phyloP scores from a whole-genome alignment of 345 rosid genomes.

The Psidium friedrichsthalianum region DNA sequence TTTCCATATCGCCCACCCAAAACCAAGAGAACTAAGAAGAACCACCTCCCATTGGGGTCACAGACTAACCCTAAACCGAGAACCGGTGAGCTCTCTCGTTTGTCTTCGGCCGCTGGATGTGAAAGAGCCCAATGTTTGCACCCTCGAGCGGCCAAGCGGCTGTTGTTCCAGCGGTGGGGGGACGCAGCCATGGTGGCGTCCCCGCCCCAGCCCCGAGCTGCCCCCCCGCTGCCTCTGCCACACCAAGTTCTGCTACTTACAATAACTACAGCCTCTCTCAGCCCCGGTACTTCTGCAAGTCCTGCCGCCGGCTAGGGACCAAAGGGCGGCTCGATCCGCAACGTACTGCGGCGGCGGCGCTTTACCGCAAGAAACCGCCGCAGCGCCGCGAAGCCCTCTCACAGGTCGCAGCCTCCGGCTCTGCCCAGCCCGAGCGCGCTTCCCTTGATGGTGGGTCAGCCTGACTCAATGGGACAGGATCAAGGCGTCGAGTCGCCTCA shows the following conservation, averaged over 20 bases:
- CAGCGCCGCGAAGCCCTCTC: constrained; percentile 18
- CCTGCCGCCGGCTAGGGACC: constrained; percentile 85
- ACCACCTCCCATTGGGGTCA: not conserved
- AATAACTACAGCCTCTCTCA: constrained; percentile 89
- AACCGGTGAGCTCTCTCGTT: not conserved
- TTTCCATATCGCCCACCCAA: not conserved
- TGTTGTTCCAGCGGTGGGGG: not conserved
- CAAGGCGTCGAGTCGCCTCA: not conserved
- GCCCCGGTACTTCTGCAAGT: constrained; percentile 82
- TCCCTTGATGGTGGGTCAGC: not conserved
- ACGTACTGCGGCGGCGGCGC: constrained; percentile 84
- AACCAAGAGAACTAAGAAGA: not conserved
- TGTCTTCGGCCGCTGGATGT: not conserved
- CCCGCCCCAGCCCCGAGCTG: constrained; percentile 40
- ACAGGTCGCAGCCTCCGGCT: not conserved
- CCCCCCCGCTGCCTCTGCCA: constrained; percentile 83
- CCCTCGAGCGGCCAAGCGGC: not conserved
- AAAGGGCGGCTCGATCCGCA: constrained; percentile 75
- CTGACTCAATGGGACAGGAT: not conserved
- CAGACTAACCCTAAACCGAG: not conserved
- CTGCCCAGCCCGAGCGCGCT: not conserved
- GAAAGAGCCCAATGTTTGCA: not conserved
- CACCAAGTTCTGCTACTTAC: constrained; percentile 90
- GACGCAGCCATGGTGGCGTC: not conserved
- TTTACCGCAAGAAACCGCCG: constrained; percentile 69